Percentiles rank a stretch among this genome's conserved stretches.
Conservation (phyloP, 345 rosid genomes). For the Kernera saxatilis region DNA sequence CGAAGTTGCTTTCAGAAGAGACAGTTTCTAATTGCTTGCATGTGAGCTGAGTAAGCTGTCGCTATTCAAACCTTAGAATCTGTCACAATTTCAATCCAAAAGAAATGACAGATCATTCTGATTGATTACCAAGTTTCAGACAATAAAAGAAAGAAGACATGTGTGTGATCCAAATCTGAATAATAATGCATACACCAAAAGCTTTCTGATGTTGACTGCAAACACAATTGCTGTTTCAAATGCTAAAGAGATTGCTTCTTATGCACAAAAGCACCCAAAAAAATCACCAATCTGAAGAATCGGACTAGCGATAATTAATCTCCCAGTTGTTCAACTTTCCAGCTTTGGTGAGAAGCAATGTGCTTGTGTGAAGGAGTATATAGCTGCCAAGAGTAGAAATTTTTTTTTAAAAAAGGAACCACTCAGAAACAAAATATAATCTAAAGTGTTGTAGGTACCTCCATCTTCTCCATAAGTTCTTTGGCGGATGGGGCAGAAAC, state of each 20-base stretch:
- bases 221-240: neutral
- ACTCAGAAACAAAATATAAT: neutral
- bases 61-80: slow-evolving; percentile 3
- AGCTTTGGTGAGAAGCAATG: slow-evolving; percentile 72
- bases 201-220: slow-evolving; percentile 9
- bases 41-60: slow-evolving; percentile 24
- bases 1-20: slow-evolving; percentile 16
- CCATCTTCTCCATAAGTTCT: too few species aligned
- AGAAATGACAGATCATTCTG: neutral
- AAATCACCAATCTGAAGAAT: neutral
- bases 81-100: neutral
- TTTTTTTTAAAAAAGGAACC: neutral
- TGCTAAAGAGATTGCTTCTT: neutral
- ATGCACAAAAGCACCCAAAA: neutral
- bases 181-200: slow-evolving; percentile 16
- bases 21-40: slow-evolving; percentile 10
- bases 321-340: slow-evolving; percentile 39
- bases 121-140: neutral
- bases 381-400: slow-evolving; percentile 55
- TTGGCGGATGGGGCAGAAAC: too few species aligned
- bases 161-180: neutral
- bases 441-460: neutral
- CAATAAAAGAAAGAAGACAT: slow-evolving; percentile 2
- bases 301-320: too few species aligned
- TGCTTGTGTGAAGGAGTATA: slow-evolving; percentile 59